A percentile compares a stretch with the other conserved stretches of the same genome.
phyloP scores from a whole-genome alignment of 2,329 filamentous ascomycete species.

The Ilyonectria mors-panacis region DNA sequence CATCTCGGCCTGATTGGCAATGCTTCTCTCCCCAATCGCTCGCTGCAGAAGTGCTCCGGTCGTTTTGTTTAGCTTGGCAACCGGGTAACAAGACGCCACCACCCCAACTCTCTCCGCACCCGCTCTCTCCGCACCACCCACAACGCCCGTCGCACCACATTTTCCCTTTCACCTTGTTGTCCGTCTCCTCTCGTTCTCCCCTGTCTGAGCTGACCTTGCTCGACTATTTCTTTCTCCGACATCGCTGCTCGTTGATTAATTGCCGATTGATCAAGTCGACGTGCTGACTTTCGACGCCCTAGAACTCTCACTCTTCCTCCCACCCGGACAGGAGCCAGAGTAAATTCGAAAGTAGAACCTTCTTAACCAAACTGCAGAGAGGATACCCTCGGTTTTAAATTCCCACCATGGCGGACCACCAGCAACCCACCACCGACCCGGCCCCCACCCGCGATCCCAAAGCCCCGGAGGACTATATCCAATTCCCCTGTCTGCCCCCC shows the following conservation, averaged over 20 bases:
- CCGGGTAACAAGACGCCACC: slow-evolving; percentile 22
- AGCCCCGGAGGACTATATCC: slow-evolving; percentile 66
- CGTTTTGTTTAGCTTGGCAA: background rate
- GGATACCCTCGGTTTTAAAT: background rate
- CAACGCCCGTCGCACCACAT: slow-evolving; percentile 16
- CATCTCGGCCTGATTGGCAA: slow-evolving; percentile 7
- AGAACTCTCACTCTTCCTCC: background rate
- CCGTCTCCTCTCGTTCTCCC: slow-evolving; percentile 1
- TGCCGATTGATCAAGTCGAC: background rate
- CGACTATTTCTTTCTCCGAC: slow-evolving; percentile 26
- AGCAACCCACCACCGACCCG: slow-evolving; percentile 33
- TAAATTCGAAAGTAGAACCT: background rate
- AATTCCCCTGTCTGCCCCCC: slow-evolving; percentile 66
- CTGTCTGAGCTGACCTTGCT: background rate
- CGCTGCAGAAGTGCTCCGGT: background rate
- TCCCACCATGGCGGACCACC: slow-evolving; percentile 47
- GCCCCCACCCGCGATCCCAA: slow-evolving; percentile 57
- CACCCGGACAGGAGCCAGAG: background rate
- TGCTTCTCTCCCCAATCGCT: background rate
- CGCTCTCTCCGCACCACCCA: slow-evolving; percentile 20
- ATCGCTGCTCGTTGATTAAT: slow-evolving; percentile 22
- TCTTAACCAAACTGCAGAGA: background rate
- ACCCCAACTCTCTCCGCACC: slow-evolving; percentile 25
- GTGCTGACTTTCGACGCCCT: slow-evolving; percentile 6
- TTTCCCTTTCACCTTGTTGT: slow-evolving; percentile 25